Evolutionary conservation across 108 stramenopile species (phyloP).

Genomic region (Stephanodiscus minutulus): DNA sequence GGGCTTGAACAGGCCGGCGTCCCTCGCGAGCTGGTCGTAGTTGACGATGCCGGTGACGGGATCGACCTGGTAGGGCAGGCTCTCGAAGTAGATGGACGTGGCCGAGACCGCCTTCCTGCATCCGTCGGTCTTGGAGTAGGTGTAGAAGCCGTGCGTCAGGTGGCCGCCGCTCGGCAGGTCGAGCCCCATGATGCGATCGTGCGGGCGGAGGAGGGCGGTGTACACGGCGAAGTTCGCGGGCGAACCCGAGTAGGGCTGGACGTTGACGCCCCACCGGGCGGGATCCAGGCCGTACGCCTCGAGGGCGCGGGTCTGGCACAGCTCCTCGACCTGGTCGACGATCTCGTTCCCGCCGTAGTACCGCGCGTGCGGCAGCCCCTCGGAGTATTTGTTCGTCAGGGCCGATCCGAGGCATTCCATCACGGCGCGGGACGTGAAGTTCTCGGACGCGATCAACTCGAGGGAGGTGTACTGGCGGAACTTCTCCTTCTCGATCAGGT

Average conservation of each 20-base stretch:
- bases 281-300: constrained; percentile 95
- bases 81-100: constrained; percentile 99
- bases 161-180: constrained; percentile 99
- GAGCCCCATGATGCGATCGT: constrained; percentile 99
- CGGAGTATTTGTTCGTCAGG: constrained; percentile 99
- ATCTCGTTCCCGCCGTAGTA: constrained; percentile 99
- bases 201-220: constrained; percentile 95
- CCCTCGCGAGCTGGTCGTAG: constrained; percentile 89
- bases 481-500: constrained; percentile 96
- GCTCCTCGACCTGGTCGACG: constrained; percentile 95
- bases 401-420: constrained; percentile 98
- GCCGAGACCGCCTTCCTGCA: constrained; percentile 97
- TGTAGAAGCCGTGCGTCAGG: constrained; percentile 99
- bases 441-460: constrained; percentile 99
- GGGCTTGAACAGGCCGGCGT: constrained; percentile 97
- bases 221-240: constrained; percentile 99
- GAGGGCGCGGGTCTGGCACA: constrained; percentile 96
- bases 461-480: constrained; percentile 94
- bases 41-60: constrained; percentile 96
- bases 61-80: constrained; percentile 97
- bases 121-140: constrained; percentile 97
- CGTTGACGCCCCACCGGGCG: constrained; percentile 99
- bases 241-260: constrained; percentile 95
- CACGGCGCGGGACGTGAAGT: constrained; percentile 98
- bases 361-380: constrained; percentile 97